Evolutionary conservation across 1,139 yeast genomes (phyloP), one percentile per base, ranked within the genome.

Genomic region (Zygoascus hellenicus): DNA sequence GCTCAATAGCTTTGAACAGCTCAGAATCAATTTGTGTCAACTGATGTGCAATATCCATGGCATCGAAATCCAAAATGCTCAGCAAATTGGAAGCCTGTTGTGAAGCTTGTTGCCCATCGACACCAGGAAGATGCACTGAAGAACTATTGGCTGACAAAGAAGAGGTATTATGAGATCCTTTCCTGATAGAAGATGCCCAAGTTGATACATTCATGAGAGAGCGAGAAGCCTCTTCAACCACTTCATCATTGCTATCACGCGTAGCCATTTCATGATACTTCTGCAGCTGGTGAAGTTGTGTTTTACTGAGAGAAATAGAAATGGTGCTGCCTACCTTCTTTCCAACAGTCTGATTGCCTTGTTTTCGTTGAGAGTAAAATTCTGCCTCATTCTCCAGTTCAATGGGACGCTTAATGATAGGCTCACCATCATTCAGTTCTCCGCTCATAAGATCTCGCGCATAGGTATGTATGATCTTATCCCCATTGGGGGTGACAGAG

Each of bases 11-110:
- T 54, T 86, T 71, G 63, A 84, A 87, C 42, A 89, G 75, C 42
- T 74, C 76, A 6, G 86, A 80, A 65, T 90, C 96, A 57, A 90
- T 77, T 34, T 86, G 67, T 0, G 96, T 86, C 51, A 90, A 70
- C 61, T 89, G 97, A 59, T 83, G 83, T 2, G 97, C 96, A 42
- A 87, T 69, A 58, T 88, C 96, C 52, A 81, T 69, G 0, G 95
- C 83, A 60, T 86, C 88, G 57, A 83, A 76, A 53, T 85, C 92
- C 22, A 82, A 68, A 62, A 57, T 77, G 75, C 51, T 46, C 34
- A 58, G 38, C 19, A 17, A 28, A 16, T 31, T 31, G 17, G 40
- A n/a, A 17, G 6, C 14, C 11, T 37, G 34, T 10, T 14, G 31
- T 10, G 32, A 17, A 13, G 15, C 36, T 7, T 22, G 26, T 22